These are phyloP conservation scores for Cucumis sativus DNA, from an alignment of 306 rosid genomes.

Conservation along the genomic window DNA sequence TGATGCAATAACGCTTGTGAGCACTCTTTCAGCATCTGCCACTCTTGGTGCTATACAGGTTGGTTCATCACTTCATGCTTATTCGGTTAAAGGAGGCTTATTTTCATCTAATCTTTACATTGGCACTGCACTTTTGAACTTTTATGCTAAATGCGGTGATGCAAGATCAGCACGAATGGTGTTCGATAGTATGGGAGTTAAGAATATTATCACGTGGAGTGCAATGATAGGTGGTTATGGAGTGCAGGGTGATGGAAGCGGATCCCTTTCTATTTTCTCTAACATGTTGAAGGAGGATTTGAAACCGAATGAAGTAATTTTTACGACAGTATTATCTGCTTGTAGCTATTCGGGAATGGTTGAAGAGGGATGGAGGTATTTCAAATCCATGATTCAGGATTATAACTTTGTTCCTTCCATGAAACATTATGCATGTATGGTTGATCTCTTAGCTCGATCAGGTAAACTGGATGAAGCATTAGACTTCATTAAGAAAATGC, in stretches of 20 bases:
- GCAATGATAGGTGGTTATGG: slow-evolving; percentile 76
- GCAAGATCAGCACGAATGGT: slow-evolving; percentile 43
- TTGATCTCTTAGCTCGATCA: slow-evolving; percentile 57
- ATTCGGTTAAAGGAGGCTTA: slow-evolving; percentile 24
- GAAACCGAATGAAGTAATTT: slow-evolving; percentile 46
- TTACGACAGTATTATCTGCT: slow-evolving; percentile 49
- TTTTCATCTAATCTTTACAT: slow-evolving; percentile 28
- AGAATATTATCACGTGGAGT: slow-evolving; percentile 55
- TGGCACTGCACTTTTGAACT: slow-evolving; percentile 61
- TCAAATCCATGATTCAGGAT: slow-evolving; percentile 40
- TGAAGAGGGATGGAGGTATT: slow-evolving; percentile 48
- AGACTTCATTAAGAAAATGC: slow-evolving; percentile 48
- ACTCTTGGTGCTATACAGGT: slow-evolving; percentile 40
- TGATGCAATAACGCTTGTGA: slow-evolving; percentile 55
- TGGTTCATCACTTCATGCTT: slow-evolving; percentile 53
- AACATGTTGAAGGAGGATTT: slow-evolving; percentile 47
- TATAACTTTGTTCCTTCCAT: slow-evolving; percentile 44
- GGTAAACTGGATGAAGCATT: slow-evolving; percentile 65
- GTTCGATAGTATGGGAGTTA: slow-evolving; percentile 54
- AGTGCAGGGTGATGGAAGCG: slow-evolving; percentile 53
- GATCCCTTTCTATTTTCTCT: slow-evolving; percentile 44
- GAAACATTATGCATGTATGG: slow-evolving; percentile 74
- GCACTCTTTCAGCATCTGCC: slow-evolving; percentile 51
- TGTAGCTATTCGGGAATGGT: slow-evolving; percentile 82
- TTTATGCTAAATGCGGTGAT: slow-evolving; percentile 77